Percentiles rank a stretch among this genome's conserved stretches.
Conservation (phyloP, 805 yeast species). For the Wickerhamomyces alni region DNA sequence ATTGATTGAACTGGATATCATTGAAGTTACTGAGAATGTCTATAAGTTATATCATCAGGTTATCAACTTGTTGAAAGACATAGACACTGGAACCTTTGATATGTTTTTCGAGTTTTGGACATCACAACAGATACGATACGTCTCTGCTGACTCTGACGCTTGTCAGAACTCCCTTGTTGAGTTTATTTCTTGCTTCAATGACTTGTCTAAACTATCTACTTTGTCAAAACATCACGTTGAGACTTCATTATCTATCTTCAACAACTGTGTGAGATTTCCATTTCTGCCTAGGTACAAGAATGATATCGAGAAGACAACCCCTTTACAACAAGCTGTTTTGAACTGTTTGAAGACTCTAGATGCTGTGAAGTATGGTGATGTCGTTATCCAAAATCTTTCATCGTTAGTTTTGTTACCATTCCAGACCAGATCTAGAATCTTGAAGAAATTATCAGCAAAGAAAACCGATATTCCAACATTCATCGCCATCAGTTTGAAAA, state of each 20-base stretch:
- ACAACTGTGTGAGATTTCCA: constrained; percentile 67
- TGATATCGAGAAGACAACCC: constrained; percentile 54
- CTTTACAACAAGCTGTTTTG: constrained; percentile 56
- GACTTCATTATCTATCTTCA: constrained; percentile 50
- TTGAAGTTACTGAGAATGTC: constrained; percentile 49
- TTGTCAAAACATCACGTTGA: constrained; percentile 33
- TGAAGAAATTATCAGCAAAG: constrained; percentile 41
- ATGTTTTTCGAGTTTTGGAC: constrained; percentile 48
- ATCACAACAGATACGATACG: constrained; percentile 37
- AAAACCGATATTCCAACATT: constrained; percentile 53
- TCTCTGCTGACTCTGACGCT: constrained; percentile 28
- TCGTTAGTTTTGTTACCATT: constrained; percentile 53
- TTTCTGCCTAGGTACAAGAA: constrained; percentile 50
- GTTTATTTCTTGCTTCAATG: constrained; percentile 46
- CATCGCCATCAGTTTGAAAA: constrained; percentile 47
- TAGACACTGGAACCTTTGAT: constrained; percentile 30
- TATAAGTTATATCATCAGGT: constrained; percentile 49
- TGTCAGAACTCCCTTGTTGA: constrained; percentile 60
- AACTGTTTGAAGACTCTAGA: constrained; percentile 34
- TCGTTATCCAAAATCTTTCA: constrained; percentile 49
- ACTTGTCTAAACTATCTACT: constrained; percentile 34
- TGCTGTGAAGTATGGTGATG: constrained; percentile 32
- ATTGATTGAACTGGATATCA: constrained; percentile 36
- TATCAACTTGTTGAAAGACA: constrained; percentile 28
- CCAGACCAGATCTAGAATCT: constrained; percentile 51